These are phyloP conservation scores for Pseudoperonospora humuli DNA, from an alignment of 352 stramenopile species.

Conservation along the genomic window DNA sequence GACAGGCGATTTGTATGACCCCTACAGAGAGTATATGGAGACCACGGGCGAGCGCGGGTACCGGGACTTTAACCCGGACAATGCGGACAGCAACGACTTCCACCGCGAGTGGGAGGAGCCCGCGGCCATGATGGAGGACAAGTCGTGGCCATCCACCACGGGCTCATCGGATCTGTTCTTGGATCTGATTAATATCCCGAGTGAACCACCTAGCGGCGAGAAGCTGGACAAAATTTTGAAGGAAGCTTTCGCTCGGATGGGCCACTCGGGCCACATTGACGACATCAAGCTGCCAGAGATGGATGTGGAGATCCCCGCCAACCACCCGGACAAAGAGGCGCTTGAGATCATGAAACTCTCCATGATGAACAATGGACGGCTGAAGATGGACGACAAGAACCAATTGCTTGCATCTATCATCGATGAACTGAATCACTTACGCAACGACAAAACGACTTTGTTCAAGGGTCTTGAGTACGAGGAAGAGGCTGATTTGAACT, in stretches of 20 bases:
- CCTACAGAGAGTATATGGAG: conserved; percentile 79
- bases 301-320: conserved; percentile 47
- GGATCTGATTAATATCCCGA: conserved; percentile 76
- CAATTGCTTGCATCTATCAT: conserved; percentile 75
- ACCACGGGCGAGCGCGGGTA: conserved; percentile 56
- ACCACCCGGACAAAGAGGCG: conserved; percentile 70
- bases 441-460: conserved; percentile 79
- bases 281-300: conserved; percentile 71
- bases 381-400: conserved; percentile 87
- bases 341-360: conserved; percentile 87
- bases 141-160: conserved; percentile 77
- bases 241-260: conserved; percentile 68
- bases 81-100: conserved; percentile 39
- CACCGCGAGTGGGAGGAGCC: conserved; percentile 68
- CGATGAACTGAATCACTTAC: conserved; percentile 74
- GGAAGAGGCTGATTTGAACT: too few relatives aligned
- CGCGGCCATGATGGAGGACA: conserved; percentile 82
- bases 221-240: conserved; percentile 62
- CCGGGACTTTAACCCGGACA: conserved; percentile 75
- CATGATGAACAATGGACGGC: conserved; percentile 83
- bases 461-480: conserved; percentile 66
- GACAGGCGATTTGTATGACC: conserved; percentile 57
- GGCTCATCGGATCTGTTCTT: conserved; percentile 62
- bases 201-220: conserved; percentile 39
- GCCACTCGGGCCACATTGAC: conserved; percentile 59